Evolutionary conservation across 768 basidiomycete species (phyloP).

Genomic region (Psilocybe tampanensis): DNA sequence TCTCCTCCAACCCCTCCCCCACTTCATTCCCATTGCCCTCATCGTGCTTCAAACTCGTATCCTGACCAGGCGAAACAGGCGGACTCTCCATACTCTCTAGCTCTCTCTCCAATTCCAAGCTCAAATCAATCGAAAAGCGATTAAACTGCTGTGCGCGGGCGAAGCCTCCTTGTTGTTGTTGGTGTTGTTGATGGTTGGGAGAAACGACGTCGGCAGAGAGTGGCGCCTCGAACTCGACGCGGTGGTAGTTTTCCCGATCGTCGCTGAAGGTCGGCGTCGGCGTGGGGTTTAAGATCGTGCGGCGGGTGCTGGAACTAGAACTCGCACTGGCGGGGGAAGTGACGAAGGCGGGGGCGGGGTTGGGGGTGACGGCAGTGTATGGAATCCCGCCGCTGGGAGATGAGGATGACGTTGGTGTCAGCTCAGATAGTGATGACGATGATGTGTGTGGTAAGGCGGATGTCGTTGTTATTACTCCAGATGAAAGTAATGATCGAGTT

Average conservation of each 20-base stretch:
- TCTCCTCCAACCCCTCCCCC: conserved; percentile 13
- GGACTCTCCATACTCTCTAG: conserved; percentile 62
- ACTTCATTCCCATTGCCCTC: too few species aligned
- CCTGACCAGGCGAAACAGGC: conserved; percentile 45
- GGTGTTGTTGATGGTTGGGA: background rate
- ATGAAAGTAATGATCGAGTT: background rate
- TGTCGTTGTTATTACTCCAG: too few species aligned
- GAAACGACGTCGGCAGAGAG: conserved; percentile 28
- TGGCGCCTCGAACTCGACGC: conserved; percentile 41
- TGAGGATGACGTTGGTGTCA: background rate
- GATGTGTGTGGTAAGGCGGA: background rate
- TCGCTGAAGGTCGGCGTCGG: conserved; percentile 28
- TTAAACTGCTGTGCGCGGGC: conserved; percentile 8
- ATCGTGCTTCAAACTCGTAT: conserved; percentile 1
- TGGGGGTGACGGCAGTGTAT: too few species aligned
- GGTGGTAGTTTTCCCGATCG: conserved; percentile 32
- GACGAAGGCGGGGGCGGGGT: too few species aligned
- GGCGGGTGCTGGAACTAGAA: background rate
- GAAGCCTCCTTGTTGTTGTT: conserved; percentile 15
- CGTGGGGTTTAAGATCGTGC: too few species aligned
- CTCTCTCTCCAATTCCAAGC: conserved; percentile 78
- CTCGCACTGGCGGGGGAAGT: too few species aligned
- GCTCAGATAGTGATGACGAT: background rate
- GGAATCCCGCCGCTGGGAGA: background rate
- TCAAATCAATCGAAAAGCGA: conserved; percentile 73